Evolutionary conservation across 768 basidiomycete genomes (phyloP), one percentile per base, ranked within the genome.

Genomic region (Leucocoprinus leucothites): DNA sequence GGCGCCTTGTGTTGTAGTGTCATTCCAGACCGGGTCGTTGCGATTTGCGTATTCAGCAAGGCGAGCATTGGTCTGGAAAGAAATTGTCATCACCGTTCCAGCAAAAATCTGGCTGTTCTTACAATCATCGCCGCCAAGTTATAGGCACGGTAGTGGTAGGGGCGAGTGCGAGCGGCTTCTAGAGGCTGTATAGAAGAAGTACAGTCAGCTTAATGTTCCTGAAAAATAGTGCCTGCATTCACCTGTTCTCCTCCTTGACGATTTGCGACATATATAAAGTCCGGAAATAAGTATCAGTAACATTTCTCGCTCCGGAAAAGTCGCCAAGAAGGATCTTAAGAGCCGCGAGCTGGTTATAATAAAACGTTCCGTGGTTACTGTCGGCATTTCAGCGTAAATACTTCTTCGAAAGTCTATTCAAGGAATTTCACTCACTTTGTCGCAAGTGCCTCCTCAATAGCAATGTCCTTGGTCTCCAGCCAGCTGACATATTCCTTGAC

Each of bases 61-160:
- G 35, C 79, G 76, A 2, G 82, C 85, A 57, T 81, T 82, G 5
- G 82, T 82, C 82, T 86, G 25, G 31, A 21, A 40, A 48, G 40
- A 8, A 36, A n/a, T 7, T 3, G 9, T 41, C 45, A n/a, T 31
- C 11, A 11, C 11, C 11, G 31, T 5, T 31, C 31, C 6, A 5
- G 6, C 21, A 26, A 16, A n/a, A 1, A 26, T n/a, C 16, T 14
- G 16, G 22, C n/a, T 45, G 4, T 8, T 64, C 79, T 64, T 58
- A 85, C 84, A 47, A 86, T 81, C 80, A 87, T 82, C 7, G 83
- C 85, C 1, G 80, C 82, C 14, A 87, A 72, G 58, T 89, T 89
- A 68, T 85, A 87, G 0, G 79, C 76, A 9, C 82, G 76, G 63
- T 87, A 87, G 62, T 87, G 85, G 65, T 80, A 86, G 14, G 86